Conservation (phyloP, 2,329 filamentous ascomycete species). For the Hypoxylon sp. region DNA sequence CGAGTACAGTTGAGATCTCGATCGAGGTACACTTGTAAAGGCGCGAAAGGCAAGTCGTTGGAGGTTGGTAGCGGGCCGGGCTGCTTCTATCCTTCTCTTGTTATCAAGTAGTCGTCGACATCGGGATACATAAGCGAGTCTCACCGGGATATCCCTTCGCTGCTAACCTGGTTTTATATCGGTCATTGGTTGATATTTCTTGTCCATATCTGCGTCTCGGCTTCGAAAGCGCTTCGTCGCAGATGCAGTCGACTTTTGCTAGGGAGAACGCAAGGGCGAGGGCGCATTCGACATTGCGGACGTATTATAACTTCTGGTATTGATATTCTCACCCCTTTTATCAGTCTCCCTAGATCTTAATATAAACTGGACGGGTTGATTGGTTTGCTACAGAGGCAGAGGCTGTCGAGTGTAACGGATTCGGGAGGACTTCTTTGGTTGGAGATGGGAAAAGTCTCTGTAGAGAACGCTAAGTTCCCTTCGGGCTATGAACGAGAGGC, state of each 20-base stretch:
- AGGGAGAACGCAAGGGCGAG: background rate
- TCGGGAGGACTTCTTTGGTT: background rate
- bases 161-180: background rate
- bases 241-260: background rate
- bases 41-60: background rate
- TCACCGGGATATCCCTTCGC: background rate
- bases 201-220: background rate
- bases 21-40: conserved; percentile 3
- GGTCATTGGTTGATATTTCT: background rate
- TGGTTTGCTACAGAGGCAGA: background rate
- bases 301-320: background rate
- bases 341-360: background rate
- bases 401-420: background rate
- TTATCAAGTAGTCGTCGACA: background rate
- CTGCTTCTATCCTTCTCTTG: background rate
- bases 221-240: background rate
- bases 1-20: conserved; percentile 15
- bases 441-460: background rate
- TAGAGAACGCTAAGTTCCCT: no score
- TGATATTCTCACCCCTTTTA: background rate
- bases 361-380: background rate
- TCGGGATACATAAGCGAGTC: background rate
- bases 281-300: background rate
- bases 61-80: background rate
- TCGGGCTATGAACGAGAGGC: no score